Evolutionary conservation across 2,329 filamentous ascomycete species (phyloP).

Genomic region (Eurotiales sp.): DNA sequence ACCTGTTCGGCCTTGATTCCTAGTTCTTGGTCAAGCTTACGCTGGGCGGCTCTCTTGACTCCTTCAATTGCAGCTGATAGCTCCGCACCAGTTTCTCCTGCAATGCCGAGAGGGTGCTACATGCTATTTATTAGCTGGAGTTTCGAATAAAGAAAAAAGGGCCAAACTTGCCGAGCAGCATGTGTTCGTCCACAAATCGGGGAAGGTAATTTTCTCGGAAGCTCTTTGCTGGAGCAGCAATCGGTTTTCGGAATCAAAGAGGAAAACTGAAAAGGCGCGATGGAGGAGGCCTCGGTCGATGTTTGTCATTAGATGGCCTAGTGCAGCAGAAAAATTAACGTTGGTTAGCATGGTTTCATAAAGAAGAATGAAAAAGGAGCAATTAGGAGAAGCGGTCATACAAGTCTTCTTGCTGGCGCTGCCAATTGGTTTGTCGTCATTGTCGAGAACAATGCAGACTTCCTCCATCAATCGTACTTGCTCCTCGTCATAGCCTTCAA

Average conservation of each 20-base stretch:
- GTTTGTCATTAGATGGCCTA: constrained; percentile 98
- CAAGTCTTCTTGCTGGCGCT: constrained; percentile 98
- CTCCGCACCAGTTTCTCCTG: constrained; percentile 82
- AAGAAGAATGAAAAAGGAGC: neutral
- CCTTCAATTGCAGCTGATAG: constrained; percentile 76
- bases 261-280: constrained; percentile 95
- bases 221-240: constrained; percentile 94
- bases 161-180: constrained; percentile 70
- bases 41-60: constrained; percentile 85
- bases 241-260: constrained; percentile 91
- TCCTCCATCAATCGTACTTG: constrained; percentile 99
- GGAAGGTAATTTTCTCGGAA: constrained; percentile 96
- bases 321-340: neutral
- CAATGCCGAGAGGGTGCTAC: constrained; percentile 78
- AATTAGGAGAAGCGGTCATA: constrained; percentile 41
- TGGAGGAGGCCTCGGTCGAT: constrained; percentile 94
- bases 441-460: constrained; percentile 93
- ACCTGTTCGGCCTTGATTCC: constrained; percentile 88
- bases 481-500: constrained; percentile 92
- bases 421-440: constrained; percentile 87
- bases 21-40: constrained; percentile 91
- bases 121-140: neutral
- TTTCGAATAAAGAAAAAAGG: neutral
- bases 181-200: constrained; percentile 99
- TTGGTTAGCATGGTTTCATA: neutral